These are phyloP conservation scores for Kodamaea kaohsiungensis DNA, from an alignment of 805 yeast genomes.

Conservation along the genomic window DNA sequence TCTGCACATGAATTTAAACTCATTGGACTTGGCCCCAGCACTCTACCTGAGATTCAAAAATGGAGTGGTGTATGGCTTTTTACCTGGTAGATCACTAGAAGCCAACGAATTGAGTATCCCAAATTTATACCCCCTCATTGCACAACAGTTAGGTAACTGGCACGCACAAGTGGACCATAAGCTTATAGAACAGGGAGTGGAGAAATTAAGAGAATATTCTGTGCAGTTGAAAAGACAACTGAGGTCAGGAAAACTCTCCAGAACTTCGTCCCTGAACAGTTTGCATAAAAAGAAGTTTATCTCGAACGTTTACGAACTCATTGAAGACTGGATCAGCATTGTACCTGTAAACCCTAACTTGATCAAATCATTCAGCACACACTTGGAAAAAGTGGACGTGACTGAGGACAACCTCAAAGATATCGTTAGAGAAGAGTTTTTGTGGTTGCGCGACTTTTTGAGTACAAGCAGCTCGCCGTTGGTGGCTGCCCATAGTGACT, in stretches of 20 bases:
- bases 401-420: constrained; percentile 30
- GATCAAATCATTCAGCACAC: constrained; percentile 35
- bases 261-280: constrained; percentile 5
- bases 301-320: constrained; percentile 57
- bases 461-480: constrained; percentile 45
- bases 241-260: not conserved
- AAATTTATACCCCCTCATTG: constrained; percentile 55
- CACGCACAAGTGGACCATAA: constrained; percentile 51
- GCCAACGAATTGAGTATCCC: constrained; percentile 54
- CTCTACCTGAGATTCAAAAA: constrained; percentile 68
- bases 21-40: constrained; percentile 65
- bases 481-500: constrained; percentile 71
- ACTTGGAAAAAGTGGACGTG: constrained; percentile 24
- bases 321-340: constrained; percentile 61
- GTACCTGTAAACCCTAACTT: constrained; percentile 53
- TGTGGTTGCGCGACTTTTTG: constrained; percentile 51
- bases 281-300: constrained; percentile 30
- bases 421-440: constrained; percentile 50
- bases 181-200: constrained; percentile 49
- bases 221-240: constrained; percentile 15
- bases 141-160: constrained; percentile 71
- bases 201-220: constrained; percentile 34
- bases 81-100: constrained; percentile 62
- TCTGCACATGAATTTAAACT: constrained; percentile 62
- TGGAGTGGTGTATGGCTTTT: constrained; percentile 70